Conservation (phyloP, 1,139 yeast species). For the Martiniozyma asiatica region DNA sequence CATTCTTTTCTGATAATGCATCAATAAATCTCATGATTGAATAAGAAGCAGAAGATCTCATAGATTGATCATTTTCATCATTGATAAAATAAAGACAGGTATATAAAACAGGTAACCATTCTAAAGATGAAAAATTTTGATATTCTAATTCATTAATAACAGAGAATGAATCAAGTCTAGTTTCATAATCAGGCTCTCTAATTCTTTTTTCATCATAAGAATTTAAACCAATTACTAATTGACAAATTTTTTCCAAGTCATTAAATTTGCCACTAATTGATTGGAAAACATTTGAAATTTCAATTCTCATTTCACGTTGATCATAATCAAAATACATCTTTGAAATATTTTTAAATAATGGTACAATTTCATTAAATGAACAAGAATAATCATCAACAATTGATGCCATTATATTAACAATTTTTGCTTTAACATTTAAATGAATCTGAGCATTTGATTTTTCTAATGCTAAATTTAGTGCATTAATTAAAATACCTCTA, state of each 20-base stretch:
- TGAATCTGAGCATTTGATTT: slow-evolving; percentile 48
- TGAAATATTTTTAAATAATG: slow-evolving; percentile 45
- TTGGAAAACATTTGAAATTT: slow-evolving; percentile 46
- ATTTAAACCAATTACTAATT: slow-evolving; percentile 51
- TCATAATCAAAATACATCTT: slow-evolving; percentile 45
- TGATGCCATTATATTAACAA: slow-evolving; percentile 40
- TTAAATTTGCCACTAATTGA: slow-evolving; percentile 45
- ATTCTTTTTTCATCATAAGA: slow-evolving; percentile 52
- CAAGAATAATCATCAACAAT: slow-evolving; percentile 34
- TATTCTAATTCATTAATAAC: slow-evolving; percentile 48
- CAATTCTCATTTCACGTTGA: slow-evolving; percentile 49
- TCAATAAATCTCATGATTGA: slow-evolving; percentile 59
- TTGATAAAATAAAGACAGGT: slow-evolving; percentile 59
- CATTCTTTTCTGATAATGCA: slow-evolving; percentile 29
- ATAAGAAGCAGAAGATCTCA: slow-evolving; percentile 69
- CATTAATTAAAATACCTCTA: slow-evolving; percentile 39
- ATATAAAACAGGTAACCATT: slow-evolving; percentile 75
- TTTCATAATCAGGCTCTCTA: slow-evolving; percentile 71
- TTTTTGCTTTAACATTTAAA: slow-evolving; percentile 41
- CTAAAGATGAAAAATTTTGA: slow-evolving; percentile 31
- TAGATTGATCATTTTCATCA: slow-evolving; percentile 69
- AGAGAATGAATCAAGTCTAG: slow-evolving; percentile 57
- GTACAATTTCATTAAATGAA: slow-evolving; percentile 38
- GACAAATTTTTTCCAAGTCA: slow-evolving; percentile 34
- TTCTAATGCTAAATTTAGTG: slow-evolving; percentile 52